Evolutionary conservation across 73 alveolate species (phyloP).

Genomic region (Tetrahymena borealis): DNA sequence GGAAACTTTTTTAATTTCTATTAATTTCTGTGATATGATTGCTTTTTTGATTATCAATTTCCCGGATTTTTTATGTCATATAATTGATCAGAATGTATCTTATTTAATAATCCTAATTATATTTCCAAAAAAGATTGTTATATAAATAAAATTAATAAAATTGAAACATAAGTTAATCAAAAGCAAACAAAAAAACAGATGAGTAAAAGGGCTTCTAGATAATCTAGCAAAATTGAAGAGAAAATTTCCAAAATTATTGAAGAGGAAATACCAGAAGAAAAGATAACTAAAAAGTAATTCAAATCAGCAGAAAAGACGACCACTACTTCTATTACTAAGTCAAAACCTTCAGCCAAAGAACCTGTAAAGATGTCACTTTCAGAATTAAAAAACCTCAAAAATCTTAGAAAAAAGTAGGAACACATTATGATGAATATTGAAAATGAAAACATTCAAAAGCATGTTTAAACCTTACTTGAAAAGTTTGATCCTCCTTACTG

Average conservation of each 20-base stretch:
- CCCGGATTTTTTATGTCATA: background rate
- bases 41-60: no score
- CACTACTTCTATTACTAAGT: background rate
- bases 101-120: background rate
- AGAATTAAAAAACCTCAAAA: background rate
- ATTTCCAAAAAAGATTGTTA: background rate
- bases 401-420: background rate
- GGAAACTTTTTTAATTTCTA: no score
- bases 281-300: background rate
- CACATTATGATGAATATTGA: background rate
- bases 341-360: background rate
- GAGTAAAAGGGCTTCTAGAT: background rate
- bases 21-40: no score
- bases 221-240: background rate
- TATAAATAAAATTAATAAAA: background rate
- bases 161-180: background rate
- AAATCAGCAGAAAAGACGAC: background rate
- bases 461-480: background rate
- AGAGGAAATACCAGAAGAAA: background rate
- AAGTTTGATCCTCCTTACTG: background rate
- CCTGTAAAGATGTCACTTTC: background rate
- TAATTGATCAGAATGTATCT: background rate
- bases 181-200: background rate
- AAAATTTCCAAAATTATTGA: background rate
- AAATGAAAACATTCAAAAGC: background rate